Evolutionary conservation across 2,329 filamentous ascomycete genomes (phyloP), one percentile per base, ranked within the genome.

Genomic region (Thermochaetoides dissita): DNA sequence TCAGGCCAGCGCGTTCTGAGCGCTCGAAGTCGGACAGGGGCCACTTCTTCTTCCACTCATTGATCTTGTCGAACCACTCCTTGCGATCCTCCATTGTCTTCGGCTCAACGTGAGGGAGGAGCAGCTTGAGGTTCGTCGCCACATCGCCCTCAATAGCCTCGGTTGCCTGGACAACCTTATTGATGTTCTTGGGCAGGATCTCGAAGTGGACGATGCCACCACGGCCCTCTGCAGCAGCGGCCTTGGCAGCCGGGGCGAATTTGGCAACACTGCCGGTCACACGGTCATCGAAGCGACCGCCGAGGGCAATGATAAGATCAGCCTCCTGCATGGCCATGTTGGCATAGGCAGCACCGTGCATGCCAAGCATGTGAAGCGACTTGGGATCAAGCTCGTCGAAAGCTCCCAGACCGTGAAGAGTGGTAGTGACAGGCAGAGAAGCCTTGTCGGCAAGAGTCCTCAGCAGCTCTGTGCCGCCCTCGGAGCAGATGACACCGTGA

Each of bases 131-230:
- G 62, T 94, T 96, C 11, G 79, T 67, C 3, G 80, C 79, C 30
- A 94, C 85, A 57, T 96, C 89, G 45, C 91, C 91, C 65, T 94
- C 89, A 11, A 96, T 81, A 37, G 91, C 89, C 66, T 95, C 87
- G 35, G 84, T 95, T 7, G 89, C 88, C 65, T 96, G 86, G 10
- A 98, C 83, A 35, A 96, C 88, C 74, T 96, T 98, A 78, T 96
- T 96, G 68, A 96, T 96, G 70, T 98, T 96, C 79, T 98, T 98
- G 55, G 91, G 89, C 81, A 96, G 83, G 56, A 98, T 89, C 61
- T 96, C 89, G 57, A 96, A 96, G 64, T 98, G 89, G 10, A 96
- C 76, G 55, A 98, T 96, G 57, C 91, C 91, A 55, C 91, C 91
- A 48, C 87, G 83, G 41, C 79, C 79, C 66, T 94, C 84, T 8